phyloP scores from a whole-genome alignment of 1,284 basidiomycete species.

The Papiliotrema terrestris region DNA sequence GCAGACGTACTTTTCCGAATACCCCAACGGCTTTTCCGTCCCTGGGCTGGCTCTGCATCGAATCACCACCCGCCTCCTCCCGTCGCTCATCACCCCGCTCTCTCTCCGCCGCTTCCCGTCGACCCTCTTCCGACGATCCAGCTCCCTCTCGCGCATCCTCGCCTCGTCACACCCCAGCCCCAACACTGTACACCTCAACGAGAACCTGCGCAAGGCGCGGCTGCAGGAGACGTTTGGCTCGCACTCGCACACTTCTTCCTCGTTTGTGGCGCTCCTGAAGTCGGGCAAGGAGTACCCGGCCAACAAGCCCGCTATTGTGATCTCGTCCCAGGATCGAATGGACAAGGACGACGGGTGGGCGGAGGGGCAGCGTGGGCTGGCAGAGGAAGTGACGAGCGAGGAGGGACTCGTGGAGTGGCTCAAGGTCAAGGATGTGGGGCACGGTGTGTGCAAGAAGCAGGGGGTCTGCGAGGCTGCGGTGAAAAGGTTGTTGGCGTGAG shows the following conservation, averaged over 20 bases:
- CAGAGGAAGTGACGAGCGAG: slow-evolving; percentile 37
- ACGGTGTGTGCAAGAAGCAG: slow-evolving; percentile 30
- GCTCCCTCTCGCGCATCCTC: slow-evolving; percentile 33
- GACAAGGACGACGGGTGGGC: slow-evolving; percentile 32
- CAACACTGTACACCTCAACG: slow-evolving; percentile 26
- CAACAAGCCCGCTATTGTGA: slow-evolving; percentile 30
- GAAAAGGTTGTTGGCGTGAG: slow-evolving; percentile 17
- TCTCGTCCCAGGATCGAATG: slow-evolving; percentile 28
- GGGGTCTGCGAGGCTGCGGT: slow-evolving; percentile 25
- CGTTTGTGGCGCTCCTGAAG: slow-evolving; percentile 31
- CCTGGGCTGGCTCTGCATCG: slow-evolving; percentile 27
- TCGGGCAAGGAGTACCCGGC: slow-evolving; percentile 29
- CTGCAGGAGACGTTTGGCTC: slow-evolving; percentile 39
- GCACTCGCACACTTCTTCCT: slow-evolving; percentile 32
- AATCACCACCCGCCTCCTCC: slow-evolving; percentile 27
- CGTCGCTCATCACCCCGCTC: slow-evolving; percentile 35
- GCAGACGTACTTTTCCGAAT: slow-evolving; percentile 38
- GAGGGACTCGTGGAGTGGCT: slow-evolving; percentile 36
- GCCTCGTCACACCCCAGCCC: slow-evolving; percentile 34
- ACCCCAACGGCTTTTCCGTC: slow-evolving; percentile 20
- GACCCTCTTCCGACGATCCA: slow-evolving; percentile 31
- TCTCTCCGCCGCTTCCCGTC: slow-evolving; percentile 33
- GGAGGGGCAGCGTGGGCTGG: slow-evolving; percentile 37
- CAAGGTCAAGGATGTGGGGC: slow-evolving; percentile 29
- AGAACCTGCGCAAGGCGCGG: slow-evolving; percentile 34